Conservation (phyloP, 352 stramenopile species). For the Phytophthora cajani region DNA sequence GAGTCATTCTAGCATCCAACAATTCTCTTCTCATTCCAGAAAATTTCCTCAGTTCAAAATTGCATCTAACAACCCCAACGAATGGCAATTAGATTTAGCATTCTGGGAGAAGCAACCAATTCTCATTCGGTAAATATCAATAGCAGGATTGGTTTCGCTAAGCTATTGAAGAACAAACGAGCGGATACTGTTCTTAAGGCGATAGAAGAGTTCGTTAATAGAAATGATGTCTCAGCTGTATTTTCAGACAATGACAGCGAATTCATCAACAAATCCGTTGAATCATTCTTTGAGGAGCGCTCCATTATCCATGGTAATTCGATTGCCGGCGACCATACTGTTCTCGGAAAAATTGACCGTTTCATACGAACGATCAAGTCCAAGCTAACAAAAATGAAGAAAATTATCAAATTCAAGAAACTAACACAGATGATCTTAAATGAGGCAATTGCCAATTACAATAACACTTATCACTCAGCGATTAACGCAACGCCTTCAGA, state of each 20-base stretch:
- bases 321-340: constrained; percentile 26
- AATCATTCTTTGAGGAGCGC: neutral
- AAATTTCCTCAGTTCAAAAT: neutral
- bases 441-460: constrained; percentile 29
- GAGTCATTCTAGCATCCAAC: neutral
- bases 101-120: neutral
- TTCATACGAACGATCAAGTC: constrained; percentile 36
- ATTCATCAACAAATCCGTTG: constrained; percentile 17
- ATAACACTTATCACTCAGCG: neutral
- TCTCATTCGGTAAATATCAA: neutral
- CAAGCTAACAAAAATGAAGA: constrained; percentile 22
- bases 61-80: neutral
- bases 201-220: neutral
- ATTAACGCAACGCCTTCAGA: too few species aligned
- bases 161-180: neutral
- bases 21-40: neutral
- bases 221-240: constrained; percentile 9
- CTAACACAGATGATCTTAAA: constrained; percentile 4
- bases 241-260: constrained; percentile 26
- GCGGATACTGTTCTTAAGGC: neutral
- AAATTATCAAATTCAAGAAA: constrained; percentile 11
- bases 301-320: constrained; percentile 9
- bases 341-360: constrained; percentile 35
- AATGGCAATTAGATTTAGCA: neutral
- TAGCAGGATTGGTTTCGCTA: neutral